Base-by-base conservation (phyloP, 495 filamentous ascomycete species). In the Alectoria sarmentosa region DNA sequence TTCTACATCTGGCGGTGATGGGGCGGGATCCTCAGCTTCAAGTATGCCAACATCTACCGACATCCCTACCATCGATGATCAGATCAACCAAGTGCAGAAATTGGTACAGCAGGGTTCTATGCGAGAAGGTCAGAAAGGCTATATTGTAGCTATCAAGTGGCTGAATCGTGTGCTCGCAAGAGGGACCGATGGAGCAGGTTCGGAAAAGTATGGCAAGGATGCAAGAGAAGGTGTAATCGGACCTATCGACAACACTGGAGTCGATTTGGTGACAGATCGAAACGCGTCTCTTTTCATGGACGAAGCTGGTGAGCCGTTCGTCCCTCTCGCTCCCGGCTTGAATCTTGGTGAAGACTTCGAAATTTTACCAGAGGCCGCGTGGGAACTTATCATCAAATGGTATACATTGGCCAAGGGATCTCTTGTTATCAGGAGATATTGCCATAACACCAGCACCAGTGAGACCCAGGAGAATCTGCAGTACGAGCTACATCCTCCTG, bases 181-280 rank as follows among this genome's bases (percentile, higher is more conserved):
- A 63, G 84, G 86, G 49, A 75, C 83, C 5, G 82, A 86, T 26
- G 73, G 76, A 36, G 70, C 74, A 57, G 76, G 80, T 65, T 78
- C 76, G 19, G 82, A 81, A 67, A 74, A 78, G 59, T 76, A 72
- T 21, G 76, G 80, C 61, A 90, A 92, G 69, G 82, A 85, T 57
- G 78, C 81, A 7, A 65, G 75, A 38, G 86, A 89, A 63, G 84
- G 82, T 15, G 79, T 85, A 15, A 81, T 94, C 41, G 92, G 91
- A 4, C 90, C 90, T 0, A 86, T 98, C 37, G 91, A 97, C 76
- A 98, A 96, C 72, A 84, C 89, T 8, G 89, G 90, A 67, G 72
- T 81, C 37, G 71, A 81, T 37, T 70, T 81, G 49, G 79, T 78
- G 41, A 78, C 72, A 26, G 79, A 77, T 63, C 77, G 73, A 11